These are phyloP conservation scores for Myriosclerotinia curreyana DNA, from an alignment of 2,329 filamentous ascomycete genomes.

Conservation along the genomic window DNA sequence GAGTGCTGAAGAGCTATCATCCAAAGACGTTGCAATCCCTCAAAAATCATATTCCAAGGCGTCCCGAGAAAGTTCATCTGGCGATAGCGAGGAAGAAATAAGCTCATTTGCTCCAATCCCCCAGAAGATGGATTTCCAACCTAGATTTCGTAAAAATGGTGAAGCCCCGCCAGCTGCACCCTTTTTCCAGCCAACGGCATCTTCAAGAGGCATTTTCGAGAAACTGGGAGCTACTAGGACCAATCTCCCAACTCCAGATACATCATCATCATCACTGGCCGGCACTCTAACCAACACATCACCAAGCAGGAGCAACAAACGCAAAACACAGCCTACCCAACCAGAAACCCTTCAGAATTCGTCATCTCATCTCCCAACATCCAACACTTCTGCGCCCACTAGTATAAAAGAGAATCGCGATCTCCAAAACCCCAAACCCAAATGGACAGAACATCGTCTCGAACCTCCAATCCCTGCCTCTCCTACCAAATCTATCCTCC, in stretches of 20 bases:
- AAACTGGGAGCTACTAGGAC: neutral
- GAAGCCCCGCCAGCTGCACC: constrained; percentile 22
- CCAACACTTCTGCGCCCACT: constrained; percentile 15
- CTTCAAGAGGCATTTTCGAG: constrained; percentile 21
- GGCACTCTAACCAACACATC: constrained; percentile 27
- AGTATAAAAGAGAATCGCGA: constrained; percentile 28
- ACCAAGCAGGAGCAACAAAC: constrained; percentile 29
- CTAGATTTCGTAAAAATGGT: constrained; percentile 27
- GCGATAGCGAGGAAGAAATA: neutral
- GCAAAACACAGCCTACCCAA: constrained; percentile 15
- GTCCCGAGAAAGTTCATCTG: neutral
- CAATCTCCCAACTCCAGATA: constrained; percentile 18
- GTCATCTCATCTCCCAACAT: neutral
- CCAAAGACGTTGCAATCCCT: neutral
- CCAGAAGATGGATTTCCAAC: constrained; percentile 36
- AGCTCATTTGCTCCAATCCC: constrained; percentile 33
- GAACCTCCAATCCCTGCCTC: constrained; percentile 25
- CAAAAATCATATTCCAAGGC: neutral
- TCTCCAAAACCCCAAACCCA: constrained; percentile 25
- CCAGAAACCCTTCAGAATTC: neutral
- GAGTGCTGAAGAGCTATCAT: neutral
- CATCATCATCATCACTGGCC: constrained; percentile 24
- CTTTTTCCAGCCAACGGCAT: constrained; percentile 21
- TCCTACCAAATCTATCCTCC: constrained; percentile 38
- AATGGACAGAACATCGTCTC: constrained; percentile 33